These are phyloP conservation scores for Byssoonygena ceratinophila DNA, from an alignment of 2,329 filamentous ascomycete species.

Conservation along the genomic window DNA sequence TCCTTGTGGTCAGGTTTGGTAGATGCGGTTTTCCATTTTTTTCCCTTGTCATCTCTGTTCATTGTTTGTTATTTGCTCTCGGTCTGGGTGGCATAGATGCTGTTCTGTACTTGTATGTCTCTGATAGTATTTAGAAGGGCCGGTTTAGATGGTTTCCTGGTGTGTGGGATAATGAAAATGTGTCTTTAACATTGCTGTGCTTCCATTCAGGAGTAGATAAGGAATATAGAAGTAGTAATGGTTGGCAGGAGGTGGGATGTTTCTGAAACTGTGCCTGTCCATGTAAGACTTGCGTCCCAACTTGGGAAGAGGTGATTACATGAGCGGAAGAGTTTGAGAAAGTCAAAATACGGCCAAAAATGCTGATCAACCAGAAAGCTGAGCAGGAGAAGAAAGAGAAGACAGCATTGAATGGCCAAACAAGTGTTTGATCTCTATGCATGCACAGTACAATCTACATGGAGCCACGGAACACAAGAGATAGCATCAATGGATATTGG, in stretches of 20 bases:
- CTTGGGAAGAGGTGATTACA: neutral
- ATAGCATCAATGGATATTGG: too few species aligned
- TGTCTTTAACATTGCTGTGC: neutral
- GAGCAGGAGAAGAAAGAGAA: neutral
- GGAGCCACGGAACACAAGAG: too few species aligned
- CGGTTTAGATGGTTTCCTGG: neutral
- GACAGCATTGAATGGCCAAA: neutral
- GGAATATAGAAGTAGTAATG: neutral
- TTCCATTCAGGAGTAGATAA: neutral
- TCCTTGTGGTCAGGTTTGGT: neutral
- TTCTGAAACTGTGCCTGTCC: too few species aligned
- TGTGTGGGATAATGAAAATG: neutral
- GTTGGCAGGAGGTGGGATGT: neutral
- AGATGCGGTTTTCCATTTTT: neutral
- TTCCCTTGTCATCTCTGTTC: neutral
- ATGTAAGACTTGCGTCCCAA: too few species aligned
- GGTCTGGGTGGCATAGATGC: neutral
- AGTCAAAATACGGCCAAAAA: too few species aligned
- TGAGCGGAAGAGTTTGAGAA: too few species aligned
- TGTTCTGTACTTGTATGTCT: constrained; percentile 1
- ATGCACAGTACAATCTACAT: neutral
- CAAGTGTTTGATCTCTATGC: neutral
- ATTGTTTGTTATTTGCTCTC: neutral
- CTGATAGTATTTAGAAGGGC: neutral
- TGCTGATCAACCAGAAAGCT: too few species aligned